Base-by-base conservation (phyloP, 2,329 filamentous ascomycete species). In the Phialocephala sp. region DNA sequence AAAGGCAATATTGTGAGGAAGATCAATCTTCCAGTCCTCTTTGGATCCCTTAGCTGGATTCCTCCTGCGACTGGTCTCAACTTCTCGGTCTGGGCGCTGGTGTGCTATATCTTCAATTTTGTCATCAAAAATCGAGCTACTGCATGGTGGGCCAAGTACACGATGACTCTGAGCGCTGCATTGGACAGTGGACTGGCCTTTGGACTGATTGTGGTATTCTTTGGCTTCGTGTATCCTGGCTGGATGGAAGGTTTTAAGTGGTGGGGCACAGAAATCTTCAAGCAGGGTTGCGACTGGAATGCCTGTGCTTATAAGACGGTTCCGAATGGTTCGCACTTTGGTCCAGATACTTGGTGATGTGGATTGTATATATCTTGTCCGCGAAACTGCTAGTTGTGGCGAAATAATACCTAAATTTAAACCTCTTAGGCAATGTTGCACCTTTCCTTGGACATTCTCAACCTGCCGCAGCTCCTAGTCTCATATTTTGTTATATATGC, bases 231-330 rank as follows among this genome's bases (percentile, higher is more conserved):
- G n/a, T 94, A 93, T 75, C 90, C 92, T 0, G 91, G 91, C 0
- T 87, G 84, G 82, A 90, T 90, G 81, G 84, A 87, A 45, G 83
- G 84, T 35, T 93, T 95, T 74, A 87, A 82, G 64, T 96, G 92
- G 93, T 96, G 92, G 93, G 93, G 93, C 0, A 96, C 93, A 0
- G 91, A 95, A 74, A 85, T 94, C 5, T 93, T 93, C 76, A 94
- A 93, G 77, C 84, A 88, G 77, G 92, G 92, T 22, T 95, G 92
- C 77, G 92, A 95, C 80, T 95, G 92, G 91, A 83, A 89, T 76
- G 92, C 91, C 52, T 95, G 92, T 76, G 79, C 91, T 0, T 94
- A 90, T 74, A 86, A 82, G 63, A 83, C 78, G 0, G 84, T 95
- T 5, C 80, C 82, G 0, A 84, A 87, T 15, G 90, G 90, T 0